Evolutionary conservation across 2,329 filamentous ascomycete species (phyloP).

Genomic region (Ophiostoma triangulosporum): DNA sequence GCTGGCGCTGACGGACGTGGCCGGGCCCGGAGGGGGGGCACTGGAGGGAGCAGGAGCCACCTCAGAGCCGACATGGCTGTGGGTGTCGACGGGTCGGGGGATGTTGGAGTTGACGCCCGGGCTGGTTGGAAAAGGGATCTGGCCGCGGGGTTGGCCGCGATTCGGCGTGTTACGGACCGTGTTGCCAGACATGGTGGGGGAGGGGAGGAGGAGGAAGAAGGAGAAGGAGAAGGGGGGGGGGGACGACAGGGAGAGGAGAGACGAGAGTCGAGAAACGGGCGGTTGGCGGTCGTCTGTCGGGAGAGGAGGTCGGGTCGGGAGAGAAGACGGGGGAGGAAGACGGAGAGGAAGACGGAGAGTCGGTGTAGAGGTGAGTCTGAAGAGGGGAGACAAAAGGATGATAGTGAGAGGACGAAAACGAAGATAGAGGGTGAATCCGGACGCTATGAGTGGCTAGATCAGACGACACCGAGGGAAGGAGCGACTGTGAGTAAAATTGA

Average conservation of each 20-base stretch:
- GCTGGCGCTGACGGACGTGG: slow-evolving; percentile 75
- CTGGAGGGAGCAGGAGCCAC: not conserved
- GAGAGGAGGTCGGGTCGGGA: not conserved
- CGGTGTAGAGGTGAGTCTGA: not conserved
- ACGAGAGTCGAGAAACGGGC: not conserved
- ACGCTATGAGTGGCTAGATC: not conserved
- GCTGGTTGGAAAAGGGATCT: slow-evolving; percentile 47
- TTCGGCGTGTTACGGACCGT: slow-evolving; percentile 60
- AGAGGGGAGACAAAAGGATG: not conserved
- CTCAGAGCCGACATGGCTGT: slow-evolving; percentile 10
- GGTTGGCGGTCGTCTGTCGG: not conserved
- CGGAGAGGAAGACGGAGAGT: not conserved
- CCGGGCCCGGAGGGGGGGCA: slow-evolving; percentile 36
- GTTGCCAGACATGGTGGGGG: slow-evolving; percentile 37
- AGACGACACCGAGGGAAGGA: not conserved
- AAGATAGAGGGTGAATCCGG: not conserved
- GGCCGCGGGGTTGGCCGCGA: slow-evolving; percentile 44
- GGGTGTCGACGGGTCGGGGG: slow-evolving; percentile 54
- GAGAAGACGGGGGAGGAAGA: not conserved
- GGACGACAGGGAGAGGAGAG: slow-evolving; percentile 1
- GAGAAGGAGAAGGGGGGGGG: not conserved
- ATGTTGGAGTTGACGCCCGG: slow-evolving; percentile 47
- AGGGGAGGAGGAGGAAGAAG: not conserved
- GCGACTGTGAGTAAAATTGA: not conserved
- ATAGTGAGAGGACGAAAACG: not conserved